These are phyloP conservation scores for Aureobasidium musti DNA, from an alignment of 2,329 filamentous ascomycete species.

Conservation along the genomic window DNA sequence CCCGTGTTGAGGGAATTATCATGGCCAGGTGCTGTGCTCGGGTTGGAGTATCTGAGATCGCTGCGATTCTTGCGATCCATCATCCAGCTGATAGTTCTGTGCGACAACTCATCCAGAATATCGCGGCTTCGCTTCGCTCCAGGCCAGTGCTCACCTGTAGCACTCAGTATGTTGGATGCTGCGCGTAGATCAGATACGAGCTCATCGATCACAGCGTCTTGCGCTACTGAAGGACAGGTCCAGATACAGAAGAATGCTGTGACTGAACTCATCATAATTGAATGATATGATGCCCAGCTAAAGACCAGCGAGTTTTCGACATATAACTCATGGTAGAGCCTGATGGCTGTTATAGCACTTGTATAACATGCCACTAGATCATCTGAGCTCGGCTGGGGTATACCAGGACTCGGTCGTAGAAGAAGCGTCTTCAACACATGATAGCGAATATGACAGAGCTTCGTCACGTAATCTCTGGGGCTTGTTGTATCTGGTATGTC, in stretches of 20 bases:
- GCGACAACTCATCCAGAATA: conserved; percentile 11
- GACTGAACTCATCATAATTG: conserved; percentile 21
- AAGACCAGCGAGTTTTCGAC: conserved; percentile 7
- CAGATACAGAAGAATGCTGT: conserved; percentile 20
- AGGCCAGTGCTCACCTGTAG: conserved; percentile 13
- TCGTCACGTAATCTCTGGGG: not conserved
- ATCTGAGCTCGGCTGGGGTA: not conserved
- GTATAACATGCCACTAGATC: not conserved
- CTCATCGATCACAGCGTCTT: not conserved
- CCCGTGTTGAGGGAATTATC: not conserved
- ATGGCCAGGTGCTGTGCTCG: not conserved
- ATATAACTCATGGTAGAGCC: conserved; percentile 14
- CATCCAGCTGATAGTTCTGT: conserved; percentile 16
- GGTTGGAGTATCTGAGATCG: not conserved
- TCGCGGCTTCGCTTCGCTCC: conserved; percentile 15
- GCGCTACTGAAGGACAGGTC: conserved; percentile 13
- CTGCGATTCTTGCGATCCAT: not conserved
- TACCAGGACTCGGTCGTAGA: conserved; percentile 15
- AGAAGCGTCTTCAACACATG: conserved; percentile 20
- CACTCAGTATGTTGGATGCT: conserved; percentile 15
- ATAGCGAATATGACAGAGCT: conserved; percentile 10
- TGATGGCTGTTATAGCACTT: conserved; percentile 9
- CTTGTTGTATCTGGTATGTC: not conserved
- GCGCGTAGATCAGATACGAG: conserved; percentile 10
- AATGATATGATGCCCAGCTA: conserved; percentile 16